These are phyloP conservation scores for Pseudogymnoascus sp. DNA, from an alignment of 2,329 filamentous ascomycete species.

Conservation along the genomic window DNA sequence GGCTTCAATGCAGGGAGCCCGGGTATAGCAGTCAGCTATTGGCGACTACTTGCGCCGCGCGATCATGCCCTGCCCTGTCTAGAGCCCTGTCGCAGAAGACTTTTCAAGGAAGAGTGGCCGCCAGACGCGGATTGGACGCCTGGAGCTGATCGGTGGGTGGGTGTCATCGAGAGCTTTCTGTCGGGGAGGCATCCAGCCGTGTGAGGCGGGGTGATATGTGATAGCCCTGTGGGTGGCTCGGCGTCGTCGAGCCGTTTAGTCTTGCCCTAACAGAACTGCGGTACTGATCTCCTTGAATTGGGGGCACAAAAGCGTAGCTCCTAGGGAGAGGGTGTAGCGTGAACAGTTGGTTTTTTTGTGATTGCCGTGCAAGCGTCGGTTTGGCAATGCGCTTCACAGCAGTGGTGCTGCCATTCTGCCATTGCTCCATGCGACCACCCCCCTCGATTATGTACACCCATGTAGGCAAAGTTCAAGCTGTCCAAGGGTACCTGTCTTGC, in stretches of 20 bases:
- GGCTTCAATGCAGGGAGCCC: background rate
- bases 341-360: background rate
- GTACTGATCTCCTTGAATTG: background rate
- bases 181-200: background rate
- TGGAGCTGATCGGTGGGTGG: background rate
- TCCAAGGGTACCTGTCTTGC: background rate
- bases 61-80: background rate
- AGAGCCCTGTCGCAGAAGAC: background rate
- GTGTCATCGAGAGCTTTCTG: background rate
- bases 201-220: background rate
- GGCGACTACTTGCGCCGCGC: background rate
- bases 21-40: background rate
- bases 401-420: background rate
- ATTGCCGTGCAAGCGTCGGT: background rate
- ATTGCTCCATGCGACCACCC: background rate
- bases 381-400: background rate
- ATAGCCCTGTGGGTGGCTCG: background rate
- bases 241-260: background rate
- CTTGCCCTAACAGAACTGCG: background rate
- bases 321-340: background rate
- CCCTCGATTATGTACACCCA: conserved; percentile 1
- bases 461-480: background rate
- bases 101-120: background rate
- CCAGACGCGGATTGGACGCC: background rate
- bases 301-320: background rate